Percentiles rank a stretch among this genome's conserved stretches.
Conservation (phyloP, 495 filamentous ascomycete genomes). For the Lentithecium fluviatile region DNA sequence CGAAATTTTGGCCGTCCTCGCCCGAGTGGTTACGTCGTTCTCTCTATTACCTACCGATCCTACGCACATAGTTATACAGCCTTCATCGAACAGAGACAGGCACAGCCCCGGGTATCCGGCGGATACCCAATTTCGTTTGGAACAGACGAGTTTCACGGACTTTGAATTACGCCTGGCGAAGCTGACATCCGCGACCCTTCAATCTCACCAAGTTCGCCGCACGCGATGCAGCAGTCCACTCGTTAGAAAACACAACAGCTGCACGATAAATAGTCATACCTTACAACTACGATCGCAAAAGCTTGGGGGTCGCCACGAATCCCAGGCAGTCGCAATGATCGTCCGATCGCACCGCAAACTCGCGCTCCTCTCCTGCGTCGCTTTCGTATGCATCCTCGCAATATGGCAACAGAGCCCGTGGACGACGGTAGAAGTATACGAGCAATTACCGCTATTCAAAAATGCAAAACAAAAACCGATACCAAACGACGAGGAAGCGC, state of each 20-base stretch:
- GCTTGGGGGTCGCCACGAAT: too few species aligned
- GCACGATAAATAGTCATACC: not conserved
- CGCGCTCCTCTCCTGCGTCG: conserved; percentile 18
- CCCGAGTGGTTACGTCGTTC: too few species aligned
- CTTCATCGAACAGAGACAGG: too few species aligned
- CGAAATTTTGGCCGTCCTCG: too few species aligned
- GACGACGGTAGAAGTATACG: conserved; percentile 9
- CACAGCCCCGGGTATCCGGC: too few species aligned
- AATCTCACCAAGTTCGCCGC: not conserved
- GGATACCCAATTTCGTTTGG: too few species aligned
- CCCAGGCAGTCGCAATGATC: conserved; percentile 28
- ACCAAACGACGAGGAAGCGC: not conserved
- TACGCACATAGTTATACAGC: too few species aligned
- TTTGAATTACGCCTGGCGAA: too few species aligned
- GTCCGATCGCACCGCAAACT: conserved; percentile 29
- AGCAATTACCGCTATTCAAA: conserved; percentile 10
- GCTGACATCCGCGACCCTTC: too few species aligned
- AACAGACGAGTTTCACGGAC: too few species aligned
- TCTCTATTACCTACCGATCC: too few species aligned
- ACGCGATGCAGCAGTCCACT: not conserved
- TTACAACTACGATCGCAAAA: too few species aligned
- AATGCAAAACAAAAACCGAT: not conserved
- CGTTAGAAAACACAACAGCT: not conserved
- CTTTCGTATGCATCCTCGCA: conserved; percentile 22
- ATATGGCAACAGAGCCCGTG: conserved; percentile 20